Percentiles rank a stretch among this genome's conserved stretches.
Evolutionary conservation across 2,329 filamentous ascomycete species (phyloP).

Genomic region (Clarireedia hainanense): DNA sequence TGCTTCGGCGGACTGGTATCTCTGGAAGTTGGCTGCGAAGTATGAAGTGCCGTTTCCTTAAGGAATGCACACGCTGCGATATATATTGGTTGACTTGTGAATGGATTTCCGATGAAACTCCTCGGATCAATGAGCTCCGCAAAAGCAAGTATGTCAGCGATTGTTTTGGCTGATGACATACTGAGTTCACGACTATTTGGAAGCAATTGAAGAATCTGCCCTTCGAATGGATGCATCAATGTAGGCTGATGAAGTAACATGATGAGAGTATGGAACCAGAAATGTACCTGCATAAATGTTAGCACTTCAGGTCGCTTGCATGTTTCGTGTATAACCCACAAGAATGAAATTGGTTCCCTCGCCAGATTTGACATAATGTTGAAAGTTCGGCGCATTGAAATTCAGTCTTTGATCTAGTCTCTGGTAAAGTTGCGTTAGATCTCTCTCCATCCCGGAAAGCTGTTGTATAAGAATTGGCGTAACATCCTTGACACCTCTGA

Average conservation of each 20-base stretch:
- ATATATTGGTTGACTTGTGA: conserved; percentile 85
- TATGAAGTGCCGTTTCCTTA: conserved; percentile 69
- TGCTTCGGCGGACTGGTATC: conserved; percentile 30
- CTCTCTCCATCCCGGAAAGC: conserved; percentile 70
- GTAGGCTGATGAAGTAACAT: conserved; percentile 81
- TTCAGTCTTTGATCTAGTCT: conserved; percentile 65
- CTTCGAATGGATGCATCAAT: conserved; percentile 68
- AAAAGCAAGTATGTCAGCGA: conserved; percentile 81
- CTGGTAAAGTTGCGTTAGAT: conserved; percentile 66
- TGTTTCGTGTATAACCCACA: conserved; percentile 51
- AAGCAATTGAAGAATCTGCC: conserved; percentile 61
- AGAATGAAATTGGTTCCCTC: conserved; percentile 84
- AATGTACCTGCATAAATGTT: conserved; percentile 75
- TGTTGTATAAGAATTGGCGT: conserved; percentile 65
- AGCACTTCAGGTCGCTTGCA: conserved; percentile 48
- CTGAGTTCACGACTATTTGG: conserved; percentile 67
- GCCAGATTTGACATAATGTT: conserved; percentile 70
- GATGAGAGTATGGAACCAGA: conserved; percentile 76
- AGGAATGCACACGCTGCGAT: conserved; percentile 85
- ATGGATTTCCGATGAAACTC: conserved; percentile 80
- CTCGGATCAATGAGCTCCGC: conserved; percentile 79
- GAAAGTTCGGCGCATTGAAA: conserved; percentile 82
- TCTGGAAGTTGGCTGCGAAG: conserved; percentile 55
- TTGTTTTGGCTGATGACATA: conserved; percentile 62
- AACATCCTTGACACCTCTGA: conserved; percentile 65